These are phyloP conservation scores for Ramalina intermedia DNA, from an alignment of 495 filamentous ascomycete species.

Conservation along the genomic window DNA sequence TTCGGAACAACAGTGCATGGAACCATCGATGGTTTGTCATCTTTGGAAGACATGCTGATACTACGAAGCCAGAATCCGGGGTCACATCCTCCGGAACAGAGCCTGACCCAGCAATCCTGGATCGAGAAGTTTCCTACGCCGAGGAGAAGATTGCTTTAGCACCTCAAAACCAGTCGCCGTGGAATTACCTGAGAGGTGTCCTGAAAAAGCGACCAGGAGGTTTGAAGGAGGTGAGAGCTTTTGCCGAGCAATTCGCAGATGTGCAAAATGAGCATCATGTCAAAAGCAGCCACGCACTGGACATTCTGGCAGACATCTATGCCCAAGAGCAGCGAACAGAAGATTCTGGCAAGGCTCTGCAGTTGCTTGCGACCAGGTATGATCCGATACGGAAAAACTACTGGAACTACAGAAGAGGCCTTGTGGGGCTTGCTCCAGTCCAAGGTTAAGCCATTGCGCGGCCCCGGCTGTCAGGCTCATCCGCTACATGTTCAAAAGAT, in stretches of 20 bases:
- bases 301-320: conserved; percentile 74
- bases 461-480: not conserved
- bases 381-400: conserved; percentile 85
- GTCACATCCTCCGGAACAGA: conserved; percentile 23
- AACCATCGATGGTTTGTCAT: conserved; percentile 88
- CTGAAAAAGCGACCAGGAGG: conserved; percentile 46
- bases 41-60: conserved; percentile 42
- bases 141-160: conserved; percentile 56
- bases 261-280: conserved; percentile 31
- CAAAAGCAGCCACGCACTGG: conserved; percentile 73
- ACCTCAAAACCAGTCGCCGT: conserved; percentile 86
- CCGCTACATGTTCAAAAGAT: not conserved
- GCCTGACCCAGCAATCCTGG: conserved; percentile 47
- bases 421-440: conserved; percentile 19
- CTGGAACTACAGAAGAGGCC: conserved; percentile 64
- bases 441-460: no score
- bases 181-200: conserved; percentile 79
- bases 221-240: conserved; percentile 43
- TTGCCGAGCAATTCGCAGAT: conserved; percentile 51
- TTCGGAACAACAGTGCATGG: conserved; percentile 94
- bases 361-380: conserved; percentile 66
- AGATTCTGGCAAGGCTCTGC: conserved; percentile 48
- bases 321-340: conserved; percentile 42
- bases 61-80: conserved; percentile 7
- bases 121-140: conserved; percentile 61